Evolutionary conservation across 805 yeast genomes (phyloP).

Genomic region (Candida golubevii): DNA sequence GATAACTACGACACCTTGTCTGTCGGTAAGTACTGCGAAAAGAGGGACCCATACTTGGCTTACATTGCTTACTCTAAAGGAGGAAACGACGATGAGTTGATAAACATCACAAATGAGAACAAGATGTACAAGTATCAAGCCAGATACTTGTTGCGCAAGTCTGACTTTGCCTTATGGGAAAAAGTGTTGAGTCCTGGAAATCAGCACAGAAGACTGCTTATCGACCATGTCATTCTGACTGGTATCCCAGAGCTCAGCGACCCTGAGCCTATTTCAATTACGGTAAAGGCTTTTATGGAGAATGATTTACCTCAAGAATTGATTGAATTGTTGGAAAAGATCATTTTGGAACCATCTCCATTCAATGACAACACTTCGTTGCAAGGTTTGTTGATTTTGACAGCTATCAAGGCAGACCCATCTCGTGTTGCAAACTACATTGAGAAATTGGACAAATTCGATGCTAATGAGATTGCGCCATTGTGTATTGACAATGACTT

Average conservation of each 20-base stretch:
- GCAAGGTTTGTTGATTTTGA: slow-evolving; percentile 87
- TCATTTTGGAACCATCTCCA: slow-evolving; percentile 94
- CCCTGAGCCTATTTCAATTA: slow-evolving; percentile 90
- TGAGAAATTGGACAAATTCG: slow-evolving; percentile 86
- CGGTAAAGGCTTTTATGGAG: slow-evolving; percentile 94
- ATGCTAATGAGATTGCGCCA: slow-evolving; percentile 90
- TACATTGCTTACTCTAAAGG: slow-evolving; percentile 98
- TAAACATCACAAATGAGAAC: slow-evolving; percentile 91
- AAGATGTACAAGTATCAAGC: slow-evolving; percentile 99
- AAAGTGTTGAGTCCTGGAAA: slow-evolving; percentile 72
- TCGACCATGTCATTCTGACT: slow-evolving; percentile 92
- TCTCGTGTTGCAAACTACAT: slow-evolving; percentile 77
- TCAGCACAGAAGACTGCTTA: slow-evolving; percentile 81
- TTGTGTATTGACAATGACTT: slow-evolving; percentile 85
- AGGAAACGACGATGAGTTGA: slow-evolving; percentile 80
- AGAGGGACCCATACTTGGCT: slow-evolving; percentile 97
- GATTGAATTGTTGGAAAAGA: slow-evolving; percentile 92
- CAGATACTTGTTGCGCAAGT: slow-evolving; percentile 84
- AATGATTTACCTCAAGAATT: slow-evolving; percentile 89
- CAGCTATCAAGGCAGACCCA: slow-evolving; percentile 94
- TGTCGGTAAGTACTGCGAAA: slow-evolving; percentile 98
- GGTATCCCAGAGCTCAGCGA: slow-evolving; percentile 92
- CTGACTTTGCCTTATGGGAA: slow-evolving; percentile 82
- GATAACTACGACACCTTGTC: slow-evolving; percentile 84
- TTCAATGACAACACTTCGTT: slow-evolving; percentile 92